phyloP scores from a whole-genome alignment of 805 yeast species.

The Ogataea philodendri region DNA sequence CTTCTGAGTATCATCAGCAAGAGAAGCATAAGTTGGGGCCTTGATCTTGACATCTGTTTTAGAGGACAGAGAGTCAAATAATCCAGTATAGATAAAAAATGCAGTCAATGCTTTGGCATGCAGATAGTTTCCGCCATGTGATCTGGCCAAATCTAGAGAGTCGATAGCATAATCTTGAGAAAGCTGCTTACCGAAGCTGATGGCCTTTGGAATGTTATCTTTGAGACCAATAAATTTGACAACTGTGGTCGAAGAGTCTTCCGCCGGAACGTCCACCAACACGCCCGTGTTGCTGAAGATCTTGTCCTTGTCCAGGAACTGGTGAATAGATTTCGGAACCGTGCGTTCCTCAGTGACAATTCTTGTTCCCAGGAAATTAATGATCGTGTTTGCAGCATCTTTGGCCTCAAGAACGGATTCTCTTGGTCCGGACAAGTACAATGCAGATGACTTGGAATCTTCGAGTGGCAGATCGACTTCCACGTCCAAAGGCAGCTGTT shows the following conservation, averaged over 20 bases:
- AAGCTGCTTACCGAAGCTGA: conserved; percentile 55
- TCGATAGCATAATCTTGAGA: conserved; percentile 62
- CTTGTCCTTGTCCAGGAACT: conserved; percentile 57
- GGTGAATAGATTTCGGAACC: conserved; percentile 69
- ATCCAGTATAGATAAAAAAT: conserved; percentile 54
- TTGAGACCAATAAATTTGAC: conserved; percentile 66
- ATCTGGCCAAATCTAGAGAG: conserved; percentile 77
- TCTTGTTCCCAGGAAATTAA: conserved; percentile 43
- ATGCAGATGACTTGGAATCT: conserved; percentile 39
- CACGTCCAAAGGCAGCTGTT: conserved; percentile 25
- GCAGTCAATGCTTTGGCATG: conserved; percentile 79
- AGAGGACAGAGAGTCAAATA: conserved; percentile 45
- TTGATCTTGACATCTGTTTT: conserved; percentile 42
- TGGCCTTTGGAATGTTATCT: conserved; percentile 56
- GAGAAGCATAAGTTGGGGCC: conserved; percentile 44
- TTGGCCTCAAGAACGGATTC: conserved; percentile 58
- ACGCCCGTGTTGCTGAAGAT: conserved; percentile 56
- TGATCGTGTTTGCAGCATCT: conserved; percentile 43
- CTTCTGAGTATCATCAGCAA: conserved; percentile 39
- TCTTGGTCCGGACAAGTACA: conserved; percentile 69
- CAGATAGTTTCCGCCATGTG: conserved; percentile 74
- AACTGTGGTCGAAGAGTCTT: conserved; percentile 39
- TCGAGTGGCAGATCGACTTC: conserved; percentile 31
- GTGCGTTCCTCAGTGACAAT: conserved; percentile 54
- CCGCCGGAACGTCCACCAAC: conserved; percentile 51